Evolutionary conservation across 805 yeast species (phyloP).

Genomic region (Cyberlindnera galapagoensis): DNA sequence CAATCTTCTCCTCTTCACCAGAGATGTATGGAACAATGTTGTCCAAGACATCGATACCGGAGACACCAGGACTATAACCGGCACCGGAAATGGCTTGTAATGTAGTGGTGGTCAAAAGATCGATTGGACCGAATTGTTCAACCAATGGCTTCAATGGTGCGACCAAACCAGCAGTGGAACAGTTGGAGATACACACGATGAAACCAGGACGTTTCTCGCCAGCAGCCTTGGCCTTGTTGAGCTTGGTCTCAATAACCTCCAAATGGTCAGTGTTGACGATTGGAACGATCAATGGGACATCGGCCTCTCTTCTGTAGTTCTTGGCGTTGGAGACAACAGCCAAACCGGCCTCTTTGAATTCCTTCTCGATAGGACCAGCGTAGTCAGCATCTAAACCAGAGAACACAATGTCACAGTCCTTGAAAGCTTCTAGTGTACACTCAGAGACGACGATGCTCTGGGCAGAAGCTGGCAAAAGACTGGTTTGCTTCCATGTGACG

Average conservation of each 20-base stretch:
- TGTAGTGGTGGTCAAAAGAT: slow-evolving; percentile 81
- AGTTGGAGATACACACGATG: slow-evolving; percentile 92
- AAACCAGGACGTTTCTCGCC: slow-evolving; percentile 67
- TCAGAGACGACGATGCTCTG: slow-evolving; percentile 61
- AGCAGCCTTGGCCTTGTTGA: slow-evolving; percentile 44
- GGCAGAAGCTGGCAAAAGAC: slow-evolving; percentile 65
- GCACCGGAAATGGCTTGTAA: slow-evolving; percentile 98
- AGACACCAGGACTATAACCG: slow-evolving; percentile 96
- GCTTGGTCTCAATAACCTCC: slow-evolving; percentile 56
- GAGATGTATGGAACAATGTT: slow-evolving; percentile 91
- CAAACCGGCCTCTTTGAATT: slow-evolving; percentile 72
- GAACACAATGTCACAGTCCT: slow-evolving; percentile 89
- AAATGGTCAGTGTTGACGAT: slow-evolving; percentile 91
- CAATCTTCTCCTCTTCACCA: slow-evolving; percentile 98
- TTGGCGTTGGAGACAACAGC: slow-evolving; percentile 92
- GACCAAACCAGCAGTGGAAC: slow-evolving; percentile 97
- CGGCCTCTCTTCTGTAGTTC: slow-evolving; percentile 82
- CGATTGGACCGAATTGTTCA: slow-evolving; percentile 86
- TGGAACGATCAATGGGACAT: slow-evolving; percentile 92
- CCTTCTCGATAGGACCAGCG: slow-evolving; percentile 90
- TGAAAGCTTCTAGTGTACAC: slow-evolving; percentile 71
- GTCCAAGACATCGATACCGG: slow-evolving; percentile 91
- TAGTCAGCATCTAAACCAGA: slow-evolving; percentile 90
- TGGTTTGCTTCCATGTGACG: slow-evolving; percentile 91
- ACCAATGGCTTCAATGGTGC: slow-evolving; percentile 95